phyloP scores from a whole-genome alignment of 768 basidiomycete genomes.

The Neoboletus brunneissimus region DNA sequence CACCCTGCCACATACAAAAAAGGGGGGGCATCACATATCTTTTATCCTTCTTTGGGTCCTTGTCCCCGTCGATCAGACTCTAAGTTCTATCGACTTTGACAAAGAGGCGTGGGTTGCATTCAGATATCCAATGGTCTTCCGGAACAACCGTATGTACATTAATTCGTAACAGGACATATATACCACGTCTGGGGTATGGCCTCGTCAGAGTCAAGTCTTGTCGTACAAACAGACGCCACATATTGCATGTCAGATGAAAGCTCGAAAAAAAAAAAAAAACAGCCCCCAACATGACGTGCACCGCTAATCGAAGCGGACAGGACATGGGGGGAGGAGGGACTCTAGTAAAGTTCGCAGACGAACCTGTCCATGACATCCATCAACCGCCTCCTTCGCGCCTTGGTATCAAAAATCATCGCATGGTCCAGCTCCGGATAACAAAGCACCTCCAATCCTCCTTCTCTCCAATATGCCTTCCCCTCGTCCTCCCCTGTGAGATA shows the following conservation, averaged over 20 bases:
- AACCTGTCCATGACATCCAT: constrained; percentile 34
- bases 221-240: not conserved
- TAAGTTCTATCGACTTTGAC: not conserved
- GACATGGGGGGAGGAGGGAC: not conserved
- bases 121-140: not conserved
- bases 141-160: not conserved
- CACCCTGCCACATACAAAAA: no score
- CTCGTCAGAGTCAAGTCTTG: not conserved
- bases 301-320: no score
- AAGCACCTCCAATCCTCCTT: constrained; percentile 37
- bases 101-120: not conserved
- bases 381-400: constrained; percentile 26
- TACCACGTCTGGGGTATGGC: not conserved
- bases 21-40: no score
- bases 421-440: constrained; percentile 41
- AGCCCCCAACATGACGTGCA: no score
- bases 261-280: not conserved
- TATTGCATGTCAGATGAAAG: not conserved
- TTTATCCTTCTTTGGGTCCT: not conserved
- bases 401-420: constrained; percentile 38
- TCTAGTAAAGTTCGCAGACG: constrained; percentile 1
- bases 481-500: constrained; percentile 39
- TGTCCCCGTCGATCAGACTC: not conserved
- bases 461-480: constrained; percentile 25
- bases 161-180: not conserved